Conservation (phyloP, 345 rosid genomes). For the Rhizophora apiculata region DNA sequence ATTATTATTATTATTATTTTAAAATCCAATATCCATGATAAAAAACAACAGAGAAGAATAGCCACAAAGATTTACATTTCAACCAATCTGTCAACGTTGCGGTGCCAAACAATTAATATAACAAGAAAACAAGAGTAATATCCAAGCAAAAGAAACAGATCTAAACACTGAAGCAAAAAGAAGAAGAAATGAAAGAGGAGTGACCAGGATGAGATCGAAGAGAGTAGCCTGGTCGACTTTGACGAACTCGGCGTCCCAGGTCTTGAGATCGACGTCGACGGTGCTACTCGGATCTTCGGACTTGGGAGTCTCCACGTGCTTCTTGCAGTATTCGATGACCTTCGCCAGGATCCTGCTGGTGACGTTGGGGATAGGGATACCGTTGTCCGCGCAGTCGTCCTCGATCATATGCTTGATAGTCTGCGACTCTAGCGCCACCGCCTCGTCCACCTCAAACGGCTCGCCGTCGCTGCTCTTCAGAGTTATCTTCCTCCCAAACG, state of each 20-base stretch:
- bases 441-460: slow-evolving; percentile 22
- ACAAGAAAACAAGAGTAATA: no score
- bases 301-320: slow-evolving; percentile 22
- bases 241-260: slow-evolving; percentile 30
- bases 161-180: neutral
- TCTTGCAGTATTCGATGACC: slow-evolving; percentile 35
- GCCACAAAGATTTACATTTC: no score
- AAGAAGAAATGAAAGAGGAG: neutral
- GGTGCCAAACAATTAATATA: no score
- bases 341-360: slow-evolving; percentile 29
- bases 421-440: slow-evolving; percentile 24
- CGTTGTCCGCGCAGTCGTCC: slow-evolving; percentile 26
- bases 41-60: no score
- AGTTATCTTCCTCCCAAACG: slow-evolving; percentile 18
- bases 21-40: no score
- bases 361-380: slow-evolving; percentile 26
- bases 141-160: neutral
- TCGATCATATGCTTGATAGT: slow-evolving; percentile 29
- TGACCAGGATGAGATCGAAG: slow-evolving; percentile 32
- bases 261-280: slow-evolving; percentile 16
- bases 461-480: slow-evolving; percentile 24
- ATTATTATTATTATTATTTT: no score
- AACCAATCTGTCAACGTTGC: no score
- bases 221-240: slow-evolving; percentile 29
- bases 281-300: neutral